Percentiles rank a stretch among this genome's conserved stretches.
Conservation (phyloP, 2,329 filamentous ascomycete genomes). For the Microcera coccophila region DNA sequence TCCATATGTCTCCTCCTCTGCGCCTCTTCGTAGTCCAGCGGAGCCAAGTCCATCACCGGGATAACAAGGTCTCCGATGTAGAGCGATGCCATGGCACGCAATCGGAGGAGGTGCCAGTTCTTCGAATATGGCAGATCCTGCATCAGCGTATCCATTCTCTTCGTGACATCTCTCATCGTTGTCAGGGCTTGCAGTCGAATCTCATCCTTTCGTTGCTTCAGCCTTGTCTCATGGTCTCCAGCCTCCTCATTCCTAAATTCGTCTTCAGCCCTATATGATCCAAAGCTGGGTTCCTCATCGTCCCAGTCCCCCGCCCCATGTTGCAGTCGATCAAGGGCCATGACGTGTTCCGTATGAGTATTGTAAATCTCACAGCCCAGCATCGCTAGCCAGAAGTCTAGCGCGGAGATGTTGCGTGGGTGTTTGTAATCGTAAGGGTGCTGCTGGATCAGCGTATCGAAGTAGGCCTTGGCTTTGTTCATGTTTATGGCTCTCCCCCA, state of each 20-base stretch:
- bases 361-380: constrained; percentile 79
- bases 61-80: constrained; percentile 69
- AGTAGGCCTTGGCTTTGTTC: constrained; percentile 55
- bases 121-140: constrained; percentile 66
- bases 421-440: constrained; percentile 64
- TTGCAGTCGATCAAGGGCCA: constrained; percentile 38
- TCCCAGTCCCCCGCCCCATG: constrained; percentile 29
- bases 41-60: constrained; percentile 34
- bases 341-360: constrained; percentile 56
- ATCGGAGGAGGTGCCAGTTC: constrained; percentile 60
- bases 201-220: constrained; percentile 33
- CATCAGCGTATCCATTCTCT: constrained; percentile 68
- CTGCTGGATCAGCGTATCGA: constrained; percentile 73
- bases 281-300: constrained; percentile 14
- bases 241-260: constrained; percentile 19
- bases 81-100: constrained; percentile 70
- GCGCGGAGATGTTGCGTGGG: constrained; percentile 57
- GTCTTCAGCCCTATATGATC: constrained; percentile 15
- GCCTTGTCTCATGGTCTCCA: constrained; percentile 13
- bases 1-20: constrained; percentile 26
- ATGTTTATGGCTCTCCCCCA: constrained; percentile 48
- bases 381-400: constrained; percentile 79
- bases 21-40: constrained; percentile 27
- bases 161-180: constrained; percentile 59
- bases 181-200: constrained; percentile 51